phyloP scores from a whole-genome alignment of 75 land plant genomes.

The Pseudotsuga menziesii region DNA sequence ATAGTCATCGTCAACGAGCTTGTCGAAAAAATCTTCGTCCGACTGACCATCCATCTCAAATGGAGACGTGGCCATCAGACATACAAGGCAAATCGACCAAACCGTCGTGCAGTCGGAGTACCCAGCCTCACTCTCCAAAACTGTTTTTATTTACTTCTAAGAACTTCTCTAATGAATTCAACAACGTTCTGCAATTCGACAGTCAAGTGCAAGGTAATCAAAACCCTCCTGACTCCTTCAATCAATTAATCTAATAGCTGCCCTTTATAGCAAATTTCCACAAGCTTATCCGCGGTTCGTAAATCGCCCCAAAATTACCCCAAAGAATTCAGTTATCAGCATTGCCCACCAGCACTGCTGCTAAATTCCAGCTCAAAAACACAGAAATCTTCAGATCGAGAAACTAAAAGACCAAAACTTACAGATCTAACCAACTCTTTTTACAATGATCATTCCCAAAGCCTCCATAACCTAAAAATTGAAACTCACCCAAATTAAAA shows the following conservation, averaged over 20 bases:
- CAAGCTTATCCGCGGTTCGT: neutral
- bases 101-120: neutral
- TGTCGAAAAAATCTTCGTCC: conserved; percentile 77
- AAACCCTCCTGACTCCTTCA: neutral
- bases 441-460: neutral
- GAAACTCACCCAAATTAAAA: neutral
- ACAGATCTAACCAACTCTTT: neutral
- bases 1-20: conserved; percentile 62
- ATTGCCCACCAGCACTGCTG: neutral
- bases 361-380: conserved; percentile 3
- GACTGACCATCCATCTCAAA: conserved; percentile 64
- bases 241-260: neutral
- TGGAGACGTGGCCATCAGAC: conserved; percentile 35
- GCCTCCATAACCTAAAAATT: neutral
- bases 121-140: neutral
- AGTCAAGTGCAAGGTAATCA: neutral
- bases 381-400: neutral
- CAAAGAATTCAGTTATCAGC: neutral
- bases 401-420: neutral
- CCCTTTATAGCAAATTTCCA: neutral
- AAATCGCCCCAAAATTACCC: neutral
- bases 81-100: conserved; percentile 5
- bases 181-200: neutral
- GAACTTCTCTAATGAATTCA: neutral
- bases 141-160: neutral